Base-by-base conservation (phyloP, 108 stramenopile species). In the Stephanodiscus minutulus region DNA sequence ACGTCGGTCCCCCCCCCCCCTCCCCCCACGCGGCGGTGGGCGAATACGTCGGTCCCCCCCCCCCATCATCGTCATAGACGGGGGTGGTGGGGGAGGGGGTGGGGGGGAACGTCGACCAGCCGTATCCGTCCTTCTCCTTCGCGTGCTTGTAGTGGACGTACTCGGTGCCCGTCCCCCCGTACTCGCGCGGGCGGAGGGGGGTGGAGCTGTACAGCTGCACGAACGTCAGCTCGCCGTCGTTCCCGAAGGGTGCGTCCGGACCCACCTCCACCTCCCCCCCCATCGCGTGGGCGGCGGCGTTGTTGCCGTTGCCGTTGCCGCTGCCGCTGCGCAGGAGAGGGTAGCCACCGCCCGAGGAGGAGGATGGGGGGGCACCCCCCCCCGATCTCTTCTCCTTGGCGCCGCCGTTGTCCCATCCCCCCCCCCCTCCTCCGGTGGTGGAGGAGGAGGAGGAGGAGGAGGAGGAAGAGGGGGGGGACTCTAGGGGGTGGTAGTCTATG, bases 101-200 rank as follows among this genome's bases (percentile, higher is more conserved):
- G 21, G 77, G 77, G 4, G 77, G 77, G 47, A 79, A 79, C 4
- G 77, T 79, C 5, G 61, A 57, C 7, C 33, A 11, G 1, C 79
- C 79, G 35, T 52, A 41, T 20, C 25, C 68, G 46, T 81, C 79
- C 22, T 70, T 50, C 65, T 81, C 79, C 18, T 15, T 64, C 3
- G 68, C 41, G 54, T 73, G 37, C 44, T 81, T 81, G 54, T 65
- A 70, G 44, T 81, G 79, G 33, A 81, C 18, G 49, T 50, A 81
- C 49, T 64, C 72, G 9, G 79, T 81, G 44, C 72, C 77, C 0
- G 43, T 46, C 11, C 53, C 65, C 3, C 27, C 9, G 36, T 67
- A 79, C 24, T 68, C 48, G 0, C 77, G 71, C 17, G 77, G 77
- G 25, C 67, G 50, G 24, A 66, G 47, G 36, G 77, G 77, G 17